Conservation (phyloP, 225 moss, liverwort and hornwort genomes). For the Pleurozium schreberi region DNA sequence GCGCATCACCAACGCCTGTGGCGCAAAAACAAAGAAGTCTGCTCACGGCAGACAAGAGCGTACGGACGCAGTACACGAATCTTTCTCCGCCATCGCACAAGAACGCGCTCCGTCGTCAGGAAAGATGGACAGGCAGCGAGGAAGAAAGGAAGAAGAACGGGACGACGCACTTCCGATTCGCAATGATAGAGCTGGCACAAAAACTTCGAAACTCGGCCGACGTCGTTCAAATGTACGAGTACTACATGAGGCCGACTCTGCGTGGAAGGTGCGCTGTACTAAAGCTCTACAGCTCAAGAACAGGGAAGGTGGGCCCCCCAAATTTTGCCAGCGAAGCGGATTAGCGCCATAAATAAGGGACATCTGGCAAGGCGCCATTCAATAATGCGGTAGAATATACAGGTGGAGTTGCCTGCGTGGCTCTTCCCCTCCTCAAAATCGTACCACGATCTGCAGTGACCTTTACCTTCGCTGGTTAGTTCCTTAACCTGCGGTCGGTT, state of each 20-base stretch:
- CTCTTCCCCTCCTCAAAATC: too few relatives aligned
- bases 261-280: too few relatives aligned
- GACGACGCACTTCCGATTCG: not conserved
- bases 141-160: too few relatives aligned
- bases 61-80: not conserved
- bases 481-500: not conserved
- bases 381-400: not conserved
- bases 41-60: not conserved
- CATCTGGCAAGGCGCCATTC: not conserved
- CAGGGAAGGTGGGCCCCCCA: not conserved
- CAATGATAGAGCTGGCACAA: not conserved
- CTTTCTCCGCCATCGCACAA: not conserved
- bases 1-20: not conserved
- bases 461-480: not conserved
- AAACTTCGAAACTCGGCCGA: not conserved
- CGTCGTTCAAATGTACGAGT: not conserved
- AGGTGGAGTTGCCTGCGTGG: not conserved
- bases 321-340: not conserved
- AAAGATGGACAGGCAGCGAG: not conserved
- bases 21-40: too few relatives aligned
- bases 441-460: too few relatives aligned
- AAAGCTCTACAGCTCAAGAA: too few relatives aligned
- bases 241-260: too few relatives aligned
- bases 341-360: not conserved
- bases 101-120: not conserved